Evolutionary conservation across 331 rosid genomes (phyloP).

Genomic region (Phaseolus coccineus): DNA sequence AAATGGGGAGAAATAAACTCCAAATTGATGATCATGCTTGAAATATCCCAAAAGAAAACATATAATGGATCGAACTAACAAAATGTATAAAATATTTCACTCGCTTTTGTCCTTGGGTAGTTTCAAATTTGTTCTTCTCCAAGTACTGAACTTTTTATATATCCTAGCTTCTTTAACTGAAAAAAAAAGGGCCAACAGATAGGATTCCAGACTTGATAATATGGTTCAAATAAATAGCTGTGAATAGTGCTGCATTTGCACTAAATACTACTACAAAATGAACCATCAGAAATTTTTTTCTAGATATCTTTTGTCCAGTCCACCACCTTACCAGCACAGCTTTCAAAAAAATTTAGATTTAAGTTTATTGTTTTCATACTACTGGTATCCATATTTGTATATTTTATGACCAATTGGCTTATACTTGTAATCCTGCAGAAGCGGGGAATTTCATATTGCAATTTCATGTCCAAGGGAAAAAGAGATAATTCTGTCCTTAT

Average conservation of each 20-base stretch:
- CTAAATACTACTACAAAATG: neutral
- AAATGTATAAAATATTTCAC: neutral
- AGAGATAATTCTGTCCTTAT: constrained; percentile 47
- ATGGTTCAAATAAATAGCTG: constrained; percentile 16
- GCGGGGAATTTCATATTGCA: constrained; percentile 61
- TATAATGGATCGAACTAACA: neutral
- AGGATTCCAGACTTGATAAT: neutral
- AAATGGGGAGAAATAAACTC: constrained; percentile 1
- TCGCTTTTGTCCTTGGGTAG: neutral
- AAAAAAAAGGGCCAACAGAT: neutral
- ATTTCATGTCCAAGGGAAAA: constrained; percentile 64
- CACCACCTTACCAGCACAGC: neutral
- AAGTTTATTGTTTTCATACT: constrained; percentile 11
- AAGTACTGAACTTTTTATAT: neutral
- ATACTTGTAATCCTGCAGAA: constrained; percentile 55
- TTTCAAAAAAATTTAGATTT: neutral
- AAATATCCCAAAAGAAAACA: neutral
- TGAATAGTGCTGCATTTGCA: neutral
- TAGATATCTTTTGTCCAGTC: neutral
- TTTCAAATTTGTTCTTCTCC: neutral
- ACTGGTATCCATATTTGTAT: constrained; percentile 11
- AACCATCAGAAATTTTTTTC: neutral
- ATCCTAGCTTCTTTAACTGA: constrained; percentile 5
- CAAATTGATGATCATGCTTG: neutral
- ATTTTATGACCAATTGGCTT: constrained; percentile 5